Base-by-base conservation (phyloP, 345 rosid genomes). In the Eucalyptus virginea region DNA sequence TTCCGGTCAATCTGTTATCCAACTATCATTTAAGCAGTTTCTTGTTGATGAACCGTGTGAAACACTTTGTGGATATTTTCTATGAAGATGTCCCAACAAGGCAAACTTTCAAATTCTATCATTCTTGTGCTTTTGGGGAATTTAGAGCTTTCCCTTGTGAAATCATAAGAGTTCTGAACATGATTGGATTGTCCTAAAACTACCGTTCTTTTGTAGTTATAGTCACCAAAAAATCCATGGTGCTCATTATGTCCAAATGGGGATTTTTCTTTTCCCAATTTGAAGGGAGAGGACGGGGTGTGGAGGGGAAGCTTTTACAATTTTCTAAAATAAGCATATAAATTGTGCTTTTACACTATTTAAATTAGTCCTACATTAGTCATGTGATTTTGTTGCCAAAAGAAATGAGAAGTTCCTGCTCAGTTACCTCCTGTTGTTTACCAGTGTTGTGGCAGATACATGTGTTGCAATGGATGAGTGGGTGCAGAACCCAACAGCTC, bases 401-500 rank as follows among this genome's bases (percentile, higher is more conserved):
- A 5, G 21, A 86, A 34, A 24, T 50, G 5, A n/a, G 34, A n/a
- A 30, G 58, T 30, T 50, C 87, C 17, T 45, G 87, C 62, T 23
- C 54, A 23, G 23, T 42, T 10, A 21, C 62, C 37, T 86, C 14
- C 44, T 54, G 56, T 67, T 15, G 54, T 34, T 77, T 91, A 11
- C 77, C 88, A 98, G 99, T 89, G 99, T 94, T 90, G 94, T 94
- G n/a, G 98, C 94, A 65, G 99, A 97, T 93, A 90, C 99, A 3
- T 98, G 99, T 81, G 94, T 98, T 86, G 91, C 99, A 15, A 98
- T 98, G 99, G 98, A 96, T 83, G 94, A 98, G 83, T 98, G 99
- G 99, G 98, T 95, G 56, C 94, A 90, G 90, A 85, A 98, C 91
- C 99, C 99, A 17, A 94, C 95, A 65, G 98, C 97, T 13, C 96